Evolutionary conservation across 2,329 filamentous ascomycete species (phyloP).

Genomic region (Cladosporium velox): DNA sequence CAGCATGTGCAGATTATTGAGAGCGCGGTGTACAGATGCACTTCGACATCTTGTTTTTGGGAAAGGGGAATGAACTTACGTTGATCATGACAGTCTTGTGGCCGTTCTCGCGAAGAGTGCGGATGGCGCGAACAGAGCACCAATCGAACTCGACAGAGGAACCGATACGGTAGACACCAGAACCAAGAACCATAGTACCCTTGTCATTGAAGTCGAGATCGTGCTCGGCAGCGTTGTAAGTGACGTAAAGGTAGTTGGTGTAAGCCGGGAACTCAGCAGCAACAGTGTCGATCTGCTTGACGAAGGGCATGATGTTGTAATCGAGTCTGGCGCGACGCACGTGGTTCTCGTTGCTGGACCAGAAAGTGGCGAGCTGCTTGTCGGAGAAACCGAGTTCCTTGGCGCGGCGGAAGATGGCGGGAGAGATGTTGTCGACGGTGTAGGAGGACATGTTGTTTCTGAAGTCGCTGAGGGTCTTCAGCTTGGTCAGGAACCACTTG

Average conservation of each 20-base stretch:
- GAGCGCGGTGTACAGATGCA: too few species aligned
- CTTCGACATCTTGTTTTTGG: too few species aligned
- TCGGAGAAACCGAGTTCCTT: conserved; percentile 96
- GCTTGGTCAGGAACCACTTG: conserved; percentile 93
- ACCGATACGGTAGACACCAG: conserved; percentile 94
- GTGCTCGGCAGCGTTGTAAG: conserved; percentile 86
- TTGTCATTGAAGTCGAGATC: conserved; percentile 85
- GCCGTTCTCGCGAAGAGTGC: conserved; percentile 79
- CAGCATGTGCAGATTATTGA: too few species aligned
- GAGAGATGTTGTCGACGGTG: conserved; percentile 63
- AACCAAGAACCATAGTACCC: conserved; percentile 94
- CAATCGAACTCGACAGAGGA: conserved; percentile 99
- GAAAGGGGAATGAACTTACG: too few species aligned
- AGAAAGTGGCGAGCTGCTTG: conserved; percentile 89
- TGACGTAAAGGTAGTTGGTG: conserved; percentile 96
- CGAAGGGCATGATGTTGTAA: conserved; percentile 79
- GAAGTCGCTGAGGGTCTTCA: conserved; percentile 90
- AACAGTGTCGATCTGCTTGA: conserved; percentile 98
- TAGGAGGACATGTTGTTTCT: conserved; percentile 72
- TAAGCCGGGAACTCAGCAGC: conserved; percentile 92
- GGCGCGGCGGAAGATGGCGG: conserved; percentile 71
- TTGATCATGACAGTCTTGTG: conserved; percentile 98
- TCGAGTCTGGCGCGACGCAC: conserved; percentile 84
- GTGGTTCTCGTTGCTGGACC: conserved; percentile 90
- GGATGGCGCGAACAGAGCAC: conserved; percentile 93